Evolutionary conservation across 2,329 filamentous ascomycete species (phyloP).

Genomic region (Claviceps digitariae): DNA sequence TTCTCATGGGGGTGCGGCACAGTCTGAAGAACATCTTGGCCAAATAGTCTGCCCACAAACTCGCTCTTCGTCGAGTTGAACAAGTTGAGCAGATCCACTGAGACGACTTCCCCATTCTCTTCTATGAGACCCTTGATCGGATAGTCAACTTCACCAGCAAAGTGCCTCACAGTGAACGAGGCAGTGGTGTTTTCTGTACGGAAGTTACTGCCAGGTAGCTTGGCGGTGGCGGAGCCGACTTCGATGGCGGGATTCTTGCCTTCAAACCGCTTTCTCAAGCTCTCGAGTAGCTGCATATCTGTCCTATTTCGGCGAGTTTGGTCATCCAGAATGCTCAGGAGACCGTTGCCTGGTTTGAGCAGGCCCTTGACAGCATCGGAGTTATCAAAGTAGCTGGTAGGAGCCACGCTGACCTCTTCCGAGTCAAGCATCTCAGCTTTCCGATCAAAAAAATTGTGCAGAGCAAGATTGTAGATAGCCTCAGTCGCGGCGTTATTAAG

Average conservation of each 20-base stretch:
- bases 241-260: conserved; percentile 85
- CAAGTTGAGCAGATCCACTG: conserved; percentile 88
- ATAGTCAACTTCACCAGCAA: conserved; percentile 93
- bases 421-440: conserved; percentile 88
- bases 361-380: conserved; percentile 86
- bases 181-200: conserved; percentile 67
- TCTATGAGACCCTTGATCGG: conserved; percentile 76
- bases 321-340: conserved; percentile 90
- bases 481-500: conserved; percentile 91
- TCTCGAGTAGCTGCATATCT: conserved; percentile 83
- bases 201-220: conserved; percentile 81
- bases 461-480: conserved; percentile 79
- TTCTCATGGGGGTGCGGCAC: conserved; percentile 87
- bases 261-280: conserved; percentile 82
- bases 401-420: conserved; percentile 79
- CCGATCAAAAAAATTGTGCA: conserved; percentile 92
- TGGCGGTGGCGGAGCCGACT: conserved; percentile 60
- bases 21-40: conserved; percentile 88
- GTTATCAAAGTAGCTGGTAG: conserved; percentile 97
- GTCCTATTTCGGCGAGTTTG: conserved; percentile 82
- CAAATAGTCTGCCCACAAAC: conserved; percentile 82
- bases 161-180: conserved; percentile 84
- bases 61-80: conserved; percentile 78
- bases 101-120: conserved; percentile 92
- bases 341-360: conserved; percentile 80